Conservation (phyloP, 106 monocot genomes). For the Dioscorea alata region DNA sequence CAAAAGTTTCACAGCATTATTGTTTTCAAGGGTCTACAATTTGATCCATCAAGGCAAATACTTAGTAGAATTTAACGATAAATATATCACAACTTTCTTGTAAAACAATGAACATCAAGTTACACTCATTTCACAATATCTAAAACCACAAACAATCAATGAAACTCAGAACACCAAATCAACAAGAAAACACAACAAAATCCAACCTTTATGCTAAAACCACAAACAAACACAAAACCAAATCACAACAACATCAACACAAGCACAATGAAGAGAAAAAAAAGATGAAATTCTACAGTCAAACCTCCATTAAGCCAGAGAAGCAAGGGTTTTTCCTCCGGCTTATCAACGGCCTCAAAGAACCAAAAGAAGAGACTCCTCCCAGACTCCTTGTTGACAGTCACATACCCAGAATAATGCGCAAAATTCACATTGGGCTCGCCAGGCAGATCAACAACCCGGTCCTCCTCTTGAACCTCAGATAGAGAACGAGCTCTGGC, state of each 20-base stretch:
- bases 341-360: constrained; percentile 85
- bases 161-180: background rate
- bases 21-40: background rate
- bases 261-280: background rate
- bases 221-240: background rate
- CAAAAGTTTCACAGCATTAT: background rate
- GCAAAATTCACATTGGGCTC: constrained; percentile 65
- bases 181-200: background rate
- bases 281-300: background rate
- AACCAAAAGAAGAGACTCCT: constrained; percentile 95
- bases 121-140: background rate
- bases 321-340: constrained; percentile 73
- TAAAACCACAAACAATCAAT: background rate
- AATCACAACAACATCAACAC: background rate
- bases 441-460: constrained; percentile 52
- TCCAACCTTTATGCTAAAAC: background rate
- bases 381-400: constrained; percentile 49
- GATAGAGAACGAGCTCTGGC: background rate
- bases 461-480: constrained; percentile 33
- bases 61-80: background rate
- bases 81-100: background rate
- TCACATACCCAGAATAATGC: constrained; percentile 83
- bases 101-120: background rate
- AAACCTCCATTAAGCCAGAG: constrained; percentile 98
- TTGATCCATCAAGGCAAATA: background rate